phyloP scores from a whole-genome alignment of 805 yeast species.

The Ogataea angusta region DNA sequence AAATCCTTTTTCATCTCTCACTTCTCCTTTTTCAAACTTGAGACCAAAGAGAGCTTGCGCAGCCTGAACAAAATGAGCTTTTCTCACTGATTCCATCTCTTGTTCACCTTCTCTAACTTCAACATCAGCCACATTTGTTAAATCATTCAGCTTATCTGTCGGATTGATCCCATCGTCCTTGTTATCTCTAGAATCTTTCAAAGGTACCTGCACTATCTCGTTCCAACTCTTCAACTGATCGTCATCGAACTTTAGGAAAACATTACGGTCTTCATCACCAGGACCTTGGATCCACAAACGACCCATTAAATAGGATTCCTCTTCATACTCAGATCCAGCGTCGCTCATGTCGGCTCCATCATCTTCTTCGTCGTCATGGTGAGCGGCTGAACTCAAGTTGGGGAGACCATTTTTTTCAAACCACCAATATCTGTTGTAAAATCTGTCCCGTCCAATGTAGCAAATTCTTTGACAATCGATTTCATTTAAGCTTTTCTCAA shows the following conservation, averaged over 20 bases:
- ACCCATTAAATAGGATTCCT: conserved; percentile 47
- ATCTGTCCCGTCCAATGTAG: conserved; percentile 77
- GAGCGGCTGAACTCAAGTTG: conserved; percentile 26
- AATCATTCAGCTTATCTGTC: neutral
- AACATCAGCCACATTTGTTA: neutral
- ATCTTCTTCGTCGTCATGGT: conserved; percentile 27
- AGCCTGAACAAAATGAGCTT: conserved; percentile 19
- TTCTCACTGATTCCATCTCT: neutral
- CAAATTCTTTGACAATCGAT: conserved; percentile 75
- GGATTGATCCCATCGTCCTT: neutral
- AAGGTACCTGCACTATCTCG: conserved; percentile 1
- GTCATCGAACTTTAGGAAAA: conserved; percentile 25
- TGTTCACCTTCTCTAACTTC: neutral
- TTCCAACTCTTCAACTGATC: conserved; percentile 40
- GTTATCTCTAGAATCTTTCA: neutral
- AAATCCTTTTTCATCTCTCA: conserved; percentile 22
- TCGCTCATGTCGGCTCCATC: conserved; percentile 35
- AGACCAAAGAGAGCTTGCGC: conserved; percentile 33
- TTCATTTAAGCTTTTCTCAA: conserved; percentile 63
- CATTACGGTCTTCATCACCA: conserved; percentile 39
- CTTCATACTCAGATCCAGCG: conserved; percentile 46
- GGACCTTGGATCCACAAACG: conserved; percentile 79
- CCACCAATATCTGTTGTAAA: conserved; percentile 93
- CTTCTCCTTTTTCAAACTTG: conserved; percentile 26
- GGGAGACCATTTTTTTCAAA: conserved; percentile 84